phyloP scores from a whole-genome alignment of 2,329 filamentous ascomycete species.

The Sclerotinia sclerotiorum region DNA sequence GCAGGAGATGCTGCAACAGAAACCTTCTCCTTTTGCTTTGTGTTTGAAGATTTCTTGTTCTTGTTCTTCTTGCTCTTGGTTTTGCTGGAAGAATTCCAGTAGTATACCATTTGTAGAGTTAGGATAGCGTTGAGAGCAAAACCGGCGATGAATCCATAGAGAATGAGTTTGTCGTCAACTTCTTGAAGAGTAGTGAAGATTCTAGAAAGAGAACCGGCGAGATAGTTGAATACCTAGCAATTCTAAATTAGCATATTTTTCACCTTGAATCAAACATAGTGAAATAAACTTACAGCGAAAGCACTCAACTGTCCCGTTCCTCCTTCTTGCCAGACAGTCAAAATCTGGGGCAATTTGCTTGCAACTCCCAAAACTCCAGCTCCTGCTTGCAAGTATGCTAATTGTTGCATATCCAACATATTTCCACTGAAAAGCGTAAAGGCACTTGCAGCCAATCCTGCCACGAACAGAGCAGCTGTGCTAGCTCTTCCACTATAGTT shows the following conservation, averaged over 20 bases:
- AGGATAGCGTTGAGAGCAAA: constrained; percentile 87
- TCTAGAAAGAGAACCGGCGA: constrained; percentile 84
- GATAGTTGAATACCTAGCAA: constrained; percentile 91
- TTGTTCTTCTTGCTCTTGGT: constrained; percentile 23
- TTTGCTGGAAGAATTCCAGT: constrained; percentile 72
- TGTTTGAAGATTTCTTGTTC: constrained; percentile 38
- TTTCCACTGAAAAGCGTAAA: constrained; percentile 70
- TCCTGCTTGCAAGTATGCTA: constrained; percentile 72
- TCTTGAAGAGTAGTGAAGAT: constrained; percentile 98
- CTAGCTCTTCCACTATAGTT: constrained; percentile 71
- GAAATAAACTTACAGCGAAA: constrained; percentile 70
- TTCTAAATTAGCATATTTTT: neutral
- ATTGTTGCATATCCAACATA: constrained; percentile 54
- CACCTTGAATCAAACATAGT: neutral
- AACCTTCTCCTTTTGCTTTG: constrained; percentile 44
- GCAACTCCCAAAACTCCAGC: constrained; percentile 81
- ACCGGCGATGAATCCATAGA: constrained; percentile 90
- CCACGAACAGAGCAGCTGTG: constrained; percentile 75
- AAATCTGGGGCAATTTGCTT: constrained; percentile 92
- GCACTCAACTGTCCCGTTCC: constrained; percentile 94
- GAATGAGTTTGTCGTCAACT: constrained; percentile 92
- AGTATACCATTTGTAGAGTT: constrained; percentile 88
- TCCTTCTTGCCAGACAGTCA: constrained; percentile 79
- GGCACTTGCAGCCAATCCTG: constrained; percentile 66
- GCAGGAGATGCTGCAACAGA: constrained; percentile 26